Percentiles rank a stretch among this genome's conserved stretches.
Evolutionary conservation across 2,329 filamentous ascomycete genomes (phyloP).

Genomic region (Diatrype stigma): DNA sequence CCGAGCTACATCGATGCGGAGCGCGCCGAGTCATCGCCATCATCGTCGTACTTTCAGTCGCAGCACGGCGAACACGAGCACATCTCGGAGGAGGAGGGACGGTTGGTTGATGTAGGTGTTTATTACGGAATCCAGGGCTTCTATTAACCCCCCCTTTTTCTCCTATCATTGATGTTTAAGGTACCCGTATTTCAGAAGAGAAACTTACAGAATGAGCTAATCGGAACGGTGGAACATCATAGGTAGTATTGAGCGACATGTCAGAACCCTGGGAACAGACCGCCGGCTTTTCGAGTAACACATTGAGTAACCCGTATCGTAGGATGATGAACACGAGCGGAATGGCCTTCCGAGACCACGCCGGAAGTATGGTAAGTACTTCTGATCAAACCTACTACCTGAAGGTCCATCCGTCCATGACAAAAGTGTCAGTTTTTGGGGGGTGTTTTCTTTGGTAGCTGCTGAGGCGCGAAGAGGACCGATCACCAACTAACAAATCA

Average conservation of each 20-base stretch:
- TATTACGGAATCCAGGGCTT: background rate
- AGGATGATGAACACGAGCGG: constrained; percentile 99
- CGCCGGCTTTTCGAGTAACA: constrained; percentile 75
- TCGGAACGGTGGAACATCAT: constrained; percentile 8
- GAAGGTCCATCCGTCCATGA: no score
- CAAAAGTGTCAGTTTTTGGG: no score
- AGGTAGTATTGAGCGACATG: constrained; percentile 97
- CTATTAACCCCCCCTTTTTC: background rate
- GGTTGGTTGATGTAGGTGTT: constrained; percentile 67
- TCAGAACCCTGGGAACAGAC: constrained; percentile 91
- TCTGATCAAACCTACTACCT: background rate
- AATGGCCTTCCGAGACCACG: constrained; percentile 79
- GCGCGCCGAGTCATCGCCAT: constrained; percentile 37
- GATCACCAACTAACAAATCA: constrained; percentile 1
- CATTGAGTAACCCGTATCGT: constrained; percentile 88
- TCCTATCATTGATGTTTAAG: background rate
- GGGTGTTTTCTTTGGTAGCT: no score
- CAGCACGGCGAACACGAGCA: constrained; percentile 23
- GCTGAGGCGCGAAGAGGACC: background rate
- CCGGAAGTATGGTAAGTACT: constrained; percentile 82
- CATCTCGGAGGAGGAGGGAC: constrained; percentile 38
- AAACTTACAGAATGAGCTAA: background rate
- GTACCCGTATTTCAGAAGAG: background rate
- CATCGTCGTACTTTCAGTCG: background rate
- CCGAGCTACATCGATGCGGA: constrained; percentile 66